These are phyloP conservation scores for Eucalyptus tenuipes DNA, from an alignment of 345 rosid species.

Conservation along the genomic window DNA sequence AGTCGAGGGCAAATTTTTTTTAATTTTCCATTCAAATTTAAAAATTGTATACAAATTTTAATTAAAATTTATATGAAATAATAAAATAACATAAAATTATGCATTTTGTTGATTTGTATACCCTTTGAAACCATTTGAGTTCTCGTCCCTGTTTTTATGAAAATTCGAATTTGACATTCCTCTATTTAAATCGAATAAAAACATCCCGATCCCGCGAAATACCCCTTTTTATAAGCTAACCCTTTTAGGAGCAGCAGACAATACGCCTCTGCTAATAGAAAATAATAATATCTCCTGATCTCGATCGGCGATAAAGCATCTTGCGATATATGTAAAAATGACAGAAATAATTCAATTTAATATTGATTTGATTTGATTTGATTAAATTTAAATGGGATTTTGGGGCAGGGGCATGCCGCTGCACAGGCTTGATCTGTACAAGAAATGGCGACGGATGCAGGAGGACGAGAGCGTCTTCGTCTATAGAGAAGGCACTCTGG, in stretches of 20 bases:
- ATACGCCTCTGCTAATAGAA: not conserved
- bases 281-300: not conserved
- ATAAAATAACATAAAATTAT: not conserved
- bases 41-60: not conserved
- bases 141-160: not conserved
- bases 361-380: not conserved
- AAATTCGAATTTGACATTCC: not conserved
- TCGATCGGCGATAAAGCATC: not conserved
- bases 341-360: not conserved
- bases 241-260: not conserved
- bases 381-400: not conserved
- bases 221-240: not conserved
- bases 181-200: not conserved
- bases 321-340: not conserved
- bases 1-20: not conserved
- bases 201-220: not conserved
- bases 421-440: constrained; percentile 12
- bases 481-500: constrained; percentile 41
- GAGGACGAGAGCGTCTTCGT: constrained; percentile 32
- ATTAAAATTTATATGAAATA: not conserved
- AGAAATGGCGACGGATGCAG: constrained; percentile 39
- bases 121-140: not conserved
- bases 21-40: not conserved
- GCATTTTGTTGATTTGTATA: not conserved
- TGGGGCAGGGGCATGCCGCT: constrained; percentile 42